Evolutionary conservation across 768 basidiomycete species (phyloP), one percentile per base, ranked within the genome.

Genomic region (Amanita pallidorosea): DNA sequence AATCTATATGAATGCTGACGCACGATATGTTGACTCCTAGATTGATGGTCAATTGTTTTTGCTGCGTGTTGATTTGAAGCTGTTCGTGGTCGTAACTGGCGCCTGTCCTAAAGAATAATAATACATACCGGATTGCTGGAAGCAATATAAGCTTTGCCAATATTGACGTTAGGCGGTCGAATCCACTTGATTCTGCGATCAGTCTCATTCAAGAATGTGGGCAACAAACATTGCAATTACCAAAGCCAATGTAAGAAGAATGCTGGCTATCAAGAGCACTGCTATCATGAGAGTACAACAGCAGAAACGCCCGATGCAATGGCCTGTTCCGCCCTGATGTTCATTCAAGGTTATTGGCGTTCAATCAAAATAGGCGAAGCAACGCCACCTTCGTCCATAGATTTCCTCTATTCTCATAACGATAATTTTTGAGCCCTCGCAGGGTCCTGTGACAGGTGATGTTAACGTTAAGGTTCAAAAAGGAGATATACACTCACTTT

Each of bases 201-300:
- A 48, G 36, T 31, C n/a, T n/a, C 11, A 5, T 37, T 7, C 4
- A 33, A 11, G 9, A 9, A 4, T 23, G 12, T 22, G 38, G 13
- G 18, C 15, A 40, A 40, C 23, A 25, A 44, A 33, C 4, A 37
- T n/a, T 45, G 17, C 35, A 65, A 79, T 62, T 58, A 90, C 89
- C 67, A 90, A 58, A 12, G 76, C 77, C 41, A 92, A 70, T 0
- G 83, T 66, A 25, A 90, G 70, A 11, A 84, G 54, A 47, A 89
- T 79, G 66, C 79, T 75, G 49, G 85, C 61, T 45, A 88, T 56
- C 27, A 91, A 59, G 61, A 91, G 79, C 34, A 87, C 49, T 9
- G 68, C 58, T 13, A 79, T 77, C 74, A 90, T 72, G 18, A 90
- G 45, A 11, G 82, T 81, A 65, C 88, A 92, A 58, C 81, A 87